phyloP scores from a whole-genome alignment of 441 rosid species.

The Jatropha podagrica region DNA sequence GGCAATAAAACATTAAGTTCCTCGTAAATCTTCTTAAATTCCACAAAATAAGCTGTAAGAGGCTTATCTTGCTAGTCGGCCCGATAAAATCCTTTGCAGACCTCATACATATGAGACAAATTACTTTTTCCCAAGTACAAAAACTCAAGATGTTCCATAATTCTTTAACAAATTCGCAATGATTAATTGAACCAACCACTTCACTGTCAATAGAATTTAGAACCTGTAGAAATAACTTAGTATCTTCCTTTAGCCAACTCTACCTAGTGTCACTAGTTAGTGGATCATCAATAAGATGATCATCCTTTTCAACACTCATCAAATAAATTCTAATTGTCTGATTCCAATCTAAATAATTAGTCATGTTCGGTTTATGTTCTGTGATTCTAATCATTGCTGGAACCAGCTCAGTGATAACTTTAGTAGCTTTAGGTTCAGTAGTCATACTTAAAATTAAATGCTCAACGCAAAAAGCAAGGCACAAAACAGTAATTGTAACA shows the following conservation, averaged over 20 bases:
- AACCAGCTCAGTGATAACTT: too few species aligned
- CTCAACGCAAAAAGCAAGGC: too few species aligned
- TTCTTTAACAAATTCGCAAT: neutral
- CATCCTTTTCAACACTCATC: neutral
- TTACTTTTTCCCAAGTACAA: neutral
- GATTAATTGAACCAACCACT: neutral
- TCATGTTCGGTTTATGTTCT: neutral
- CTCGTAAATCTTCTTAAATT: too few species aligned
- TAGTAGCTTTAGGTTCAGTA: too few species aligned
- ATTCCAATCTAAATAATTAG: constrained; percentile 3
- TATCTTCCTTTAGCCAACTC: too few species aligned
- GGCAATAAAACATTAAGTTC: too few species aligned
- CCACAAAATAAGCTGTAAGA: too few species aligned
- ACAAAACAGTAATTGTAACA: too few species aligned
- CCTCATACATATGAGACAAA: neutral
- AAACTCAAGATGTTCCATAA: neutral
- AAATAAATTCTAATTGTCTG: neutral
- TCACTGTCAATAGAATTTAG: neutral
- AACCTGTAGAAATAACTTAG: neutral
- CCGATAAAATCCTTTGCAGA: neutral
- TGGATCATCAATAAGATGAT: too few species aligned
- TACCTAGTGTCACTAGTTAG: too few species aligned
- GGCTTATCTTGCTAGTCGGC: neutral
- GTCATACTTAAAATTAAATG: too few species aligned
- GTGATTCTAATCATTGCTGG: neutral